phyloP scores from a whole-genome alignment of 495 filamentous ascomycete species.

The Tuber borchii region DNA sequence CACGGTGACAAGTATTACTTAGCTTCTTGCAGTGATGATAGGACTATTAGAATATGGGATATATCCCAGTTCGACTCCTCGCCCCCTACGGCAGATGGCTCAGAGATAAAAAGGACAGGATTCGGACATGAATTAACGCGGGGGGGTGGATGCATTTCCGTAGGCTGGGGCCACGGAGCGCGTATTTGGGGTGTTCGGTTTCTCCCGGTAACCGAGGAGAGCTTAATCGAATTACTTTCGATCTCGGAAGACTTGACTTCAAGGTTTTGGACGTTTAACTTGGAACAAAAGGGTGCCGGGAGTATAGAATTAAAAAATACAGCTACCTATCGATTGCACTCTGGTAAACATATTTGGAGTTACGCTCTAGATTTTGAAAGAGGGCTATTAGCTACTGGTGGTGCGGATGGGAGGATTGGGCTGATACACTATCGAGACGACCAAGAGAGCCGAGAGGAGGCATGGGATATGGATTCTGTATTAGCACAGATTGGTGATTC shows the following conservation, averaged over 20 bases:
- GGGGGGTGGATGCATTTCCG: conserved; percentile 48
- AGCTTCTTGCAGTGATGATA: conserved; percentile 90
- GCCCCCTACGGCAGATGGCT: conserved; percentile 35
- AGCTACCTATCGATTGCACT: conserved; percentile 56
- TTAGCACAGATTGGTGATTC: conserved; percentile 8
- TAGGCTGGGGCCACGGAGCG: conserved; percentile 75
- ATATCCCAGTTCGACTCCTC: conserved; percentile 51
- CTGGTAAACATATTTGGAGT: conserved; percentile 90
- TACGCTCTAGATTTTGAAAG: conserved; percentile 47
- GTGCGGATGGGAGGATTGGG: conserved; percentile 65
- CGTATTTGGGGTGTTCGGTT: conserved; percentile 85
- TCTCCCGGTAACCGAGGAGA: conserved; percentile 37
- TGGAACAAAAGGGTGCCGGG: background rate
- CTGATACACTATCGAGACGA: conserved; percentile 41
- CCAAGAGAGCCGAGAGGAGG: conserved; percentile 11
- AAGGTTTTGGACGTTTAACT: conserved; percentile 60
- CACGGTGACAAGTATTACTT: conserved; percentile 53
- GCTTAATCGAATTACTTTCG: conserved; percentile 54
- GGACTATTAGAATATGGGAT: conserved; percentile 86
- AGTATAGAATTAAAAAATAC: conserved; percentile 48
- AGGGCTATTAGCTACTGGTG: conserved; percentile 64
- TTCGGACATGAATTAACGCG: conserved; percentile 17
- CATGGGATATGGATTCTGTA: conserved; percentile 27
- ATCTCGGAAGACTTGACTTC: conserved; percentile 73
- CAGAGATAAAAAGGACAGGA: conserved; percentile 44